Conservation (phyloP, 148 eudicot species). For the Heliosperma pusillum region DNA sequence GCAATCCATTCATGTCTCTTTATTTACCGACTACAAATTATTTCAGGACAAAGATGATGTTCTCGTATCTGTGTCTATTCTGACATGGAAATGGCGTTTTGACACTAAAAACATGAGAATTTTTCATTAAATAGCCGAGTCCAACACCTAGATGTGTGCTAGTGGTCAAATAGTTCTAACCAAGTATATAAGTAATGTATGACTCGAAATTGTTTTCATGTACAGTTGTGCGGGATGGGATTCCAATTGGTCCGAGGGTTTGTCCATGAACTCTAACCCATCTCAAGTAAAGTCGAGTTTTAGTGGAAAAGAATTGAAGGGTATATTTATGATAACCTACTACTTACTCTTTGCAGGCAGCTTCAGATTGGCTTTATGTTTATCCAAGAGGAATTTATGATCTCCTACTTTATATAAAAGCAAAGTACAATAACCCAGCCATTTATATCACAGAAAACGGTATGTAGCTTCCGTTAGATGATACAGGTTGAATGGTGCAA, state of each 20-base stretch:
- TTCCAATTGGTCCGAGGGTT: slow-evolving; percentile 50
- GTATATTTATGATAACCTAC: background rate
- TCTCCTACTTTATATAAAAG: slow-evolving; percentile 19
- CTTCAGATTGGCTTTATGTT: slow-evolving; percentile 38
- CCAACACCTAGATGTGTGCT: too few species aligned
- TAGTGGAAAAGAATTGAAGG: background rate
- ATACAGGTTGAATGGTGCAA: background rate
- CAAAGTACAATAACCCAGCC: slow-evolving; percentile 24
- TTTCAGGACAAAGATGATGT: background rate
- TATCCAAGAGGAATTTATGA: slow-evolving; percentile 37
- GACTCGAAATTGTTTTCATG: background rate
- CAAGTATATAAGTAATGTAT: background rate
- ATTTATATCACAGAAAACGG: slow-evolving; percentile 38
- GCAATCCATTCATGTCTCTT: background rate
- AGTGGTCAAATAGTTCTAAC: too few species aligned
- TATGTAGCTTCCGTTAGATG: background rate
- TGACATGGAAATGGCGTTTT: background rate
- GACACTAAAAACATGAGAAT: background rate
- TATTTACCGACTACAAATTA: background rate
- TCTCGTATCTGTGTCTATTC: too few species aligned
- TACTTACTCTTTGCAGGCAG: slow-evolving; percentile 28
- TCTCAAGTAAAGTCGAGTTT: background rate
- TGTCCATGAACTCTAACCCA: background rate
- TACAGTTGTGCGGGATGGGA: slow-evolving; percentile 44
- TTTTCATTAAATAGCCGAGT: too few species aligned